Percentiles rank a stretch among this genome's conserved stretches.
phyloP scores from a whole-genome alignment of 1,284 basidiomycete species.

The Vanrija sp. region DNA sequence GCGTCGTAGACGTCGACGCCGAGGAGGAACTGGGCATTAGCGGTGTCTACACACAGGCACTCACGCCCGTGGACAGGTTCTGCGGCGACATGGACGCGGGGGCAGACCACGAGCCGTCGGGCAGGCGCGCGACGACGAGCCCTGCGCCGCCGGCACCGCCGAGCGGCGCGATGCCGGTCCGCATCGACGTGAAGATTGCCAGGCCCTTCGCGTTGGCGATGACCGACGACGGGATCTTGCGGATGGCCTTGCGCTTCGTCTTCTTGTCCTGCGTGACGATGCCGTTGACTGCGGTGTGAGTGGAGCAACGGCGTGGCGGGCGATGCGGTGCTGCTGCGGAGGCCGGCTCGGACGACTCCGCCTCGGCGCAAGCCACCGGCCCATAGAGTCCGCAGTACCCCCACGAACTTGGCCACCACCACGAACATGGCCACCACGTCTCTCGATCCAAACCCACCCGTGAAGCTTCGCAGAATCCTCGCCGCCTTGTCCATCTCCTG shows the following conservation, averaged over 20 bases:
- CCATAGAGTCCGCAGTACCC: too few species aligned
- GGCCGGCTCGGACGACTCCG: background rate
- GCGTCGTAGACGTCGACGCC: conserved; percentile 53
- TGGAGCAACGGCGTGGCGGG: too few species aligned
- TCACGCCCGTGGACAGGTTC: conserved; percentile 50
- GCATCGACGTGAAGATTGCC: conserved; percentile 54
- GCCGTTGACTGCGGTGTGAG: conserved; percentile 32
- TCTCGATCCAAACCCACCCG: conserved; percentile 33
- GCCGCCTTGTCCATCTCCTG: conserved; percentile 55
- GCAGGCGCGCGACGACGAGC: conserved; percentile 48
- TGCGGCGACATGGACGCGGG: conserved; percentile 54
- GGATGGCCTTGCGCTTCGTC: conserved; percentile 49
- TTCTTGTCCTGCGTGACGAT: conserved; percentile 38
- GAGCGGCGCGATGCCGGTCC: conserved; percentile 53
- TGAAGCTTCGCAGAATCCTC: conserved; percentile 52
- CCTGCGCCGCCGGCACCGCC: conserved; percentile 55
- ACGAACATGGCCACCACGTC: too few species aligned
- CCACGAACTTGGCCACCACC: too few species aligned
- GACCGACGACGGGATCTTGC: conserved; percentile 55
- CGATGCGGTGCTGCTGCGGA: too few species aligned
- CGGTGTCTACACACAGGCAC: conserved; percentile 1
- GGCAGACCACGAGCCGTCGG: conserved; percentile 55
- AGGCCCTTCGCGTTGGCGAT: conserved; percentile 50
- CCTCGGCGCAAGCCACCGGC: background rate
- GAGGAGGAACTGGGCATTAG: conserved; percentile 38